These are phyloP conservation scores for Sporopachydermia lactativora DNA, from an alignment of 805 yeast genomes.

Conservation along the genomic window DNA sequence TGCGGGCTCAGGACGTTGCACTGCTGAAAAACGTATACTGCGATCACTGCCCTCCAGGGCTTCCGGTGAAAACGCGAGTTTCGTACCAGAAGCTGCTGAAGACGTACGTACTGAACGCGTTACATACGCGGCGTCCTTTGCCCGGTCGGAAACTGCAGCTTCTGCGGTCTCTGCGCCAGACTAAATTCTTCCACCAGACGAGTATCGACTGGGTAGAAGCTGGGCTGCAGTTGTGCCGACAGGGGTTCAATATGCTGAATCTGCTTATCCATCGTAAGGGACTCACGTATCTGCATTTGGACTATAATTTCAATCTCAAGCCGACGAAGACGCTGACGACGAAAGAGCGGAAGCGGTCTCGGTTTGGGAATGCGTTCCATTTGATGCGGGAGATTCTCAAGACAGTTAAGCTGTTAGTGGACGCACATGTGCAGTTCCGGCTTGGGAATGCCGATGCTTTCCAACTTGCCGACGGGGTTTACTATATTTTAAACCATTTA, in stretches of 20 bases:
- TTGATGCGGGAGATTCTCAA: slow-evolving; percentile 79
- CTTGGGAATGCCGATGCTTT: slow-evolving; percentile 85
- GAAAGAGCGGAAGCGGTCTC: slow-evolving; percentile 86
- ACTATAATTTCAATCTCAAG: slow-evolving; percentile 87
- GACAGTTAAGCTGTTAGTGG: slow-evolving; percentile 75
- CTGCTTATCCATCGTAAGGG: slow-evolving; percentile 83
- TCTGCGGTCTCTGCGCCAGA: slow-evolving; percentile 50
- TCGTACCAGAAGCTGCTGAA: slow-evolving; percentile 88
- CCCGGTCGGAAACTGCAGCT: slow-evolving; percentile 41
- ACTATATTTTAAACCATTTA: slow-evolving; percentile 80
- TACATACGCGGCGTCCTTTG: slow-evolving; percentile 34
- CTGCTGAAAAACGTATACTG: slow-evolving; percentile 71
- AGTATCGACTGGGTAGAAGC: slow-evolving; percentile 98
- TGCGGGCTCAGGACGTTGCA: slow-evolving; percentile 84
- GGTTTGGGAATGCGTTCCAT: slow-evolving; percentile 96
- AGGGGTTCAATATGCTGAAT: slow-evolving; percentile 89
- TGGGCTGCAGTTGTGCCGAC: slow-evolving; percentile 83
- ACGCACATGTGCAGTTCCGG: slow-evolving; percentile 84
- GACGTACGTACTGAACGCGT: slow-evolving; percentile 52
- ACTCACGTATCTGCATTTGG: slow-evolving; percentile 81
- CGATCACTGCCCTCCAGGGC: slow-evolving; percentile 42
- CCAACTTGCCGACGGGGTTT: slow-evolving; percentile 89
- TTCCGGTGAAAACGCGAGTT: slow-evolving; percentile 66
- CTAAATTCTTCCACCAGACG: slow-evolving; percentile 85
- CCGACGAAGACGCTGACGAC: slow-evolving; percentile 95